These are phyloP conservation scores for Gigaspora rosea DNA, from an alignment of 192 early-diverging fungal genomes.

Conservation along the genomic window DNA sequence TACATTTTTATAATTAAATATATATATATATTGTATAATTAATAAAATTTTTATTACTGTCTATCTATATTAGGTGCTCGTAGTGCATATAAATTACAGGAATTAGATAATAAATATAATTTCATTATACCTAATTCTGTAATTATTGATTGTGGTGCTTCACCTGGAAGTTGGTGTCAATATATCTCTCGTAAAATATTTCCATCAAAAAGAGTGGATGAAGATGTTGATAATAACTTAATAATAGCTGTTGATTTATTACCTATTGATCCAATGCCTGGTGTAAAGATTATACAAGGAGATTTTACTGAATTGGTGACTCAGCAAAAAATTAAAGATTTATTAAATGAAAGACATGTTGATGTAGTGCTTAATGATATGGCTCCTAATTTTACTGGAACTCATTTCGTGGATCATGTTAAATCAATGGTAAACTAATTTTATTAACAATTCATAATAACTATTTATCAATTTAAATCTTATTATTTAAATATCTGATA, in stretches of 20 bases:
- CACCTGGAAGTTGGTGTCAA: constrained; percentile 82
- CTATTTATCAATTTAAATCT: no score
- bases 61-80: constrained; percentile 43
- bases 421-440: constrained; percentile 51
- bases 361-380: constrained; percentile 69
- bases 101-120: constrained; percentile 54
- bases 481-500: no score
- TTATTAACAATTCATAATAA: no score
- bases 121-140: constrained; percentile 32
- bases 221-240: constrained; percentile 36
- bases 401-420: constrained; percentile 66
- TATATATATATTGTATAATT: not conserved
- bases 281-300: constrained; percentile 64
- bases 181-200: constrained; percentile 54
- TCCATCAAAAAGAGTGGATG: not conserved
- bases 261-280: constrained; percentile 66
- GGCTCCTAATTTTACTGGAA: constrained; percentile 79
- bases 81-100: constrained; percentile 73
- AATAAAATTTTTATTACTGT: no score
- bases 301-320: constrained; percentile 60
- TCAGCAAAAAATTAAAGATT: constrained; percentile 38
- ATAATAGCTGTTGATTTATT: constrained; percentile 75
- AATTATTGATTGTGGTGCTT: constrained; percentile 68
- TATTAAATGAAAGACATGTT: constrained; percentile 42
- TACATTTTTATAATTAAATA: not conserved